These are phyloP conservation scores for Spiromastix sp. DNA, from an alignment of 2,329 filamentous ascomycete species.

Conservation along the genomic window DNA sequence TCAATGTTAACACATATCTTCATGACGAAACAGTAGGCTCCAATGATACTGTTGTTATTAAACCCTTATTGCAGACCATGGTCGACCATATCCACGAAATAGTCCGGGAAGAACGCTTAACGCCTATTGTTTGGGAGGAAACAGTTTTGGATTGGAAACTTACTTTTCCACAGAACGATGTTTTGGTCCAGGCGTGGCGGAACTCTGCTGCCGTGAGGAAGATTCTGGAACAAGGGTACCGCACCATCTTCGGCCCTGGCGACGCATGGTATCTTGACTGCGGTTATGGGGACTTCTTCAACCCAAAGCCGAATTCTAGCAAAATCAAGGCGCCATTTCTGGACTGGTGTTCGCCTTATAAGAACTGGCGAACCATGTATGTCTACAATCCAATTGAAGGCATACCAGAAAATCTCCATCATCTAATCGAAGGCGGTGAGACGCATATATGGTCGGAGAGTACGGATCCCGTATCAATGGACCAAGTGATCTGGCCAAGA, in stretches of 20 bases:
- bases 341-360: constrained; percentile 47
- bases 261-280: constrained; percentile 24
- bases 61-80: constrained; percentile 68
- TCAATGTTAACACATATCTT: constrained; percentile 64
- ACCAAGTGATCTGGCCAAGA: constrained; percentile 69
- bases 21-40: constrained; percentile 64
- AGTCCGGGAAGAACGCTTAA: constrained; percentile 53
- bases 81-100: constrained; percentile 57
- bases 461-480: constrained; percentile 64
- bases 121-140: constrained; percentile 80
- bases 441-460: constrained; percentile 71
- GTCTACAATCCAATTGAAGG: constrained; percentile 62
- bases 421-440: constrained; percentile 71
- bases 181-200: constrained; percentile 71
- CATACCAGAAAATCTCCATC: constrained; percentile 50
- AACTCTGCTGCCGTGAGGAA: constrained; percentile 15
- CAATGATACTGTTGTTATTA: constrained; percentile 53
- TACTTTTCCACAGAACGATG: constrained; percentile 39
- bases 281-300: constrained; percentile 24
- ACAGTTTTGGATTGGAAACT: constrained; percentile 72
- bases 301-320: constrained; percentile 15
- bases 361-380: constrained; percentile 77
- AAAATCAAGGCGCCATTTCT: constrained; percentile 9
- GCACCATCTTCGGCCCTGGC: constrained; percentile 23
- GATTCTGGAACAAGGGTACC: constrained; percentile 19